Percentiles rank a stretch among this genome's conserved stretches.
Conservation (phyloP, 352 stramenopile genomes). For the Phytophthora foliorum region DNA sequence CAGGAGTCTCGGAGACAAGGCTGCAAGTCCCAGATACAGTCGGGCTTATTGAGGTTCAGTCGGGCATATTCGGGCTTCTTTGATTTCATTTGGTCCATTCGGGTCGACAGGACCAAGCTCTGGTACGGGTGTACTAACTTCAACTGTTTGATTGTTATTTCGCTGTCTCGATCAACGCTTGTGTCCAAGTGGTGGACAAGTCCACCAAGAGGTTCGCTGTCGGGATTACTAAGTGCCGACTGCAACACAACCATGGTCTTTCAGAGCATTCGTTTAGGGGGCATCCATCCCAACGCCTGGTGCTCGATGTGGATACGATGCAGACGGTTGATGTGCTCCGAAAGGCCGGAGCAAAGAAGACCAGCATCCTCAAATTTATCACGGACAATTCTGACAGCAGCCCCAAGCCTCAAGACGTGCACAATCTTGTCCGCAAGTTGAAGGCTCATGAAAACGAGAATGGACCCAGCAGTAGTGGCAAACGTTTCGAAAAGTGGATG, state of each 20-base stretch:
- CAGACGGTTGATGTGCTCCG: constrained; percentile 3
- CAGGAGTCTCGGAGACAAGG: constrained; percentile 7
- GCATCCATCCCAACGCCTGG: constrained; percentile 6
- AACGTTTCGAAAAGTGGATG: too few relatives aligned
- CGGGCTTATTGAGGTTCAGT: constrained; percentile 2
- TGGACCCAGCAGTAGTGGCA: too few relatives aligned
- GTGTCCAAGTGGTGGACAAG: constrained; percentile 10
- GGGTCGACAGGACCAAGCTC: not conserved
- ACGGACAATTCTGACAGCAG: too few relatives aligned
- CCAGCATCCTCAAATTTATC: too few relatives aligned
- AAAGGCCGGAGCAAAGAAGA: too few relatives aligned
- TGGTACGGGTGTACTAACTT: not conserved
- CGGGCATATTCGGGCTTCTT: not conserved
- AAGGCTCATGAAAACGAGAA: too few relatives aligned
- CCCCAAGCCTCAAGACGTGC: too few relatives aligned
- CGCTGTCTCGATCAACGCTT: constrained; percentile 7
- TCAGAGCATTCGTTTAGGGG: constrained; percentile 2
- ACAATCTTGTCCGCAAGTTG: too few relatives aligned
- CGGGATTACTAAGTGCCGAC: not conserved
- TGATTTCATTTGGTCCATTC: not conserved
- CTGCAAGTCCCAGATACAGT: constrained; percentile 16
- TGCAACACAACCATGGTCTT: constrained; percentile 12
- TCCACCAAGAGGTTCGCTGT: constrained; percentile 4
- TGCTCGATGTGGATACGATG: constrained; percentile 7
- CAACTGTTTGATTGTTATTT: not conserved